Evolutionary conservation across 2,329 filamentous ascomycete species (phyloP), one percentile per base, ranked within the genome.

Genomic region (Colletotrichum sp.): DNA sequence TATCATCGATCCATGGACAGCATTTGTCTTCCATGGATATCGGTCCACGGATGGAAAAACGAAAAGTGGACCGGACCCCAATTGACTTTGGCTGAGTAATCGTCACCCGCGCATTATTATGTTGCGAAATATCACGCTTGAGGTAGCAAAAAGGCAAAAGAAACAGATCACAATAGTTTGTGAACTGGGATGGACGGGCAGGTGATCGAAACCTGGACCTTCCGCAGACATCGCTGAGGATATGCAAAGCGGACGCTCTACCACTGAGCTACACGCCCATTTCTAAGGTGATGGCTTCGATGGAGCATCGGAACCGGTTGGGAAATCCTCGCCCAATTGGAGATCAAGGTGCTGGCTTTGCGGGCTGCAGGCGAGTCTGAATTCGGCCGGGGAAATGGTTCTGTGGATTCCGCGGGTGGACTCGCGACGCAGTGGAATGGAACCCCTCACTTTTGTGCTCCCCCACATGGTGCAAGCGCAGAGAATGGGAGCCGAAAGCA

Each of bases 171-270:
- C 0, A 8, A 22, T 8, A 6, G 1, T 12, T 5, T 13, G 0
- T 22, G 6, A 22, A 13, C 6, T 3, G 2, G 2, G 25, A 22
- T 69, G 72, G 72, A 75, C 72, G 68, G 64, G 55, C 72, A 75
- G 72, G 72, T 62, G 72, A 75, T 75, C 63, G 72, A 75, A 75
- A 62, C 72, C 72, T 75, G 72, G 72, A 70, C 69, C 72, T 75
- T 63, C 69, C 72, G 72, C 72, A 75, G 68, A 44, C 30, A 59
- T 36, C 27, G 13, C 5, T 8, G 8, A 39, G 13, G 6, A 34
- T 13, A 72, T 75, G 72, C 72, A 75, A 75, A 75, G 72, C 72
- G 69, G 69, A 63, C 69, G 72, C 69, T 61, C 61, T 75, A 75
- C 72, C 72, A 72, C 72, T 75, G 62, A 65, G 69, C 72, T 44